Percentiles rank a stretch among this genome's conserved stretches.
These are phyloP conservation scores for Neoarthrinium moseri DNA, from an alignment of 2,329 filamentous ascomycete genomes.

Conservation along the genomic window DNA sequence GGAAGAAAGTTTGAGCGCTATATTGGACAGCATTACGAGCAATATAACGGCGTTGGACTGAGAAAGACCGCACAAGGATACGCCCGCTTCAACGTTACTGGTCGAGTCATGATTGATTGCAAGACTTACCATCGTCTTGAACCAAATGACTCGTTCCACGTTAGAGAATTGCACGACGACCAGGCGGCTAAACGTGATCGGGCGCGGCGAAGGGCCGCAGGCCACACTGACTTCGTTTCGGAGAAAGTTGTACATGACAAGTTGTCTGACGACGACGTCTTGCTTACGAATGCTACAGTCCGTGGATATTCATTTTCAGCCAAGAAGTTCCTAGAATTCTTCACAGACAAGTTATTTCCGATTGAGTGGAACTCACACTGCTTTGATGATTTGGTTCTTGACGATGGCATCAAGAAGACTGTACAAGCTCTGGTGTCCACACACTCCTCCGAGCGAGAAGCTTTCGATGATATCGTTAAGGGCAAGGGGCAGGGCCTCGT, in stretches of 20 bases:
- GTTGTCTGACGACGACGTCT: slow-evolving; percentile 25
- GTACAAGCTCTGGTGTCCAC: slow-evolving; percentile 18
- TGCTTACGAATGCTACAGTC: slow-evolving; percentile 23
- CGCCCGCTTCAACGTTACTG: slow-evolving; percentile 24
- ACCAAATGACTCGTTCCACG: slow-evolving; percentile 21
- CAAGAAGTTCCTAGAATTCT: slow-evolving; percentile 30
- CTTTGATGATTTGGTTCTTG: slow-evolving; percentile 21
- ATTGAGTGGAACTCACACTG: slow-evolving; percentile 18
- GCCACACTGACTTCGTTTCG: slow-evolving; percentile 22
- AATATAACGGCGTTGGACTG: slow-evolving; percentile 30
- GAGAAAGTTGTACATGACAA: slow-evolving; percentile 15
- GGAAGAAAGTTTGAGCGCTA: slow-evolving; percentile 31
- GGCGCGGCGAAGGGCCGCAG: slow-evolving; percentile 8
- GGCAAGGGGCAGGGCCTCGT: slow-evolving; percentile 37
- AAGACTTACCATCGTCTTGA: slow-evolving; percentile 30
- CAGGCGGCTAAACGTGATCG: slow-evolving; percentile 15
- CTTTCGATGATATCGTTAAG: slow-evolving; percentile 18
- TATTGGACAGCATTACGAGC: slow-evolving; percentile 30
- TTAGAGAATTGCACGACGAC: slow-evolving; percentile 16
- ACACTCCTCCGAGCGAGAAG: slow-evolving; percentile 12
- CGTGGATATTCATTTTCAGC: slow-evolving; percentile 29
- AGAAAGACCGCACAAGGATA: slow-evolving; percentile 14
- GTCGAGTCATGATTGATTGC: slow-evolving; percentile 34
- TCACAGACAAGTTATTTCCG: slow-evolving; percentile 6
- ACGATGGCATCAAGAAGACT: slow-evolving; percentile 16